Base-by-base conservation (phyloP, 2,329 filamentous ascomycete genomes). In the Aureobasidium mangrovei region DNA sequence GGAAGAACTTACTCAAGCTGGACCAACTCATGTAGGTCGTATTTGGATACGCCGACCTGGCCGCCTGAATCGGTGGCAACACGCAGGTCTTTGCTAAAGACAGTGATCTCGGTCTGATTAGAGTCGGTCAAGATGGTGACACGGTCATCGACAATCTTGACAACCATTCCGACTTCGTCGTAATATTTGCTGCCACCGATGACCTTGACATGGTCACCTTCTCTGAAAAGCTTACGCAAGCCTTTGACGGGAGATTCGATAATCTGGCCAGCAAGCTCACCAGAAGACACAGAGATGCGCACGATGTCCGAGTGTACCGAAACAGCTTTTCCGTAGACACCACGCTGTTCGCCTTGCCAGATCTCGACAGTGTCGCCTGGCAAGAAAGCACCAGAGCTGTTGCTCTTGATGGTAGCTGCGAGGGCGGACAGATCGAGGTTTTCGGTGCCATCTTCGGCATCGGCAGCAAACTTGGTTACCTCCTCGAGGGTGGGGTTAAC, bases 171-270 rank as follows among this genome's bases (percentile, higher is more conserved):
- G 42, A 97, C 86, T 72, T 98, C 93, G 63, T 96, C 93, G 54
- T 88, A 83, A 69, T 91, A 97, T 63, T 89, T 86, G 73, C 91
- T 95, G 38, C 91, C 91, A 54, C 93, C 91, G 67, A 96, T 95
- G 61, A 98, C 93, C 74, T 97, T 97, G 74, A 98, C 93, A 66
- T 98, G 93, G 65, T 98, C 93, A 76, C 93, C 93, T 58, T 91
- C 80, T 60, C 81, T 83, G 78, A 98, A 98, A 31, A 88, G 82
- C 72, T 98, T 98, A 56, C 93, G 87, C 28, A 98, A 77, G 42
- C 88, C 88, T 71, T 93, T 94, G 59, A 90, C 86, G 1, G 93
- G 93, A 8, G 95, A 91, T 67, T 97, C 91, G 43, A 98, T 93
- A 4, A 80, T 83, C 67, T 95, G 87, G 7, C 91, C 91, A 49